Evolutionary conservation across 169 alveolate species (phyloP).

Genomic region (Cryptosporidium ryanae): DNA sequence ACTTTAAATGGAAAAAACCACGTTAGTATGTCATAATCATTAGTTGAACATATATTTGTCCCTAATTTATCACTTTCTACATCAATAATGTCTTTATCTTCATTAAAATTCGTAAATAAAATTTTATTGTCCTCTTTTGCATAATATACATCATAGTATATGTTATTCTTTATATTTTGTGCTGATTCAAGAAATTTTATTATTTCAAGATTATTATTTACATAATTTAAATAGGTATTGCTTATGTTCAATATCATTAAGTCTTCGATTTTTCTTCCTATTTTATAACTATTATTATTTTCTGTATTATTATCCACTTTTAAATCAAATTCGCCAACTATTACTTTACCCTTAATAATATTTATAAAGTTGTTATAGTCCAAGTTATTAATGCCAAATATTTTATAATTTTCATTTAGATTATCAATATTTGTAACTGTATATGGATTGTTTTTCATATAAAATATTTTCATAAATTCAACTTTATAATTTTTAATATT

Average conservation of each 20-base stretch:
- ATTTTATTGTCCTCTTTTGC: too few species aligned
- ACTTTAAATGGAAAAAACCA: conserved; percentile 33
- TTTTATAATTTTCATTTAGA: conserved; percentile 4
- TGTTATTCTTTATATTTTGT: neutral
- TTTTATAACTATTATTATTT: conserved; percentile 13
- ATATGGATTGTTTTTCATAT: conserved; percentile 15
- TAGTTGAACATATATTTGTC: too few species aligned
- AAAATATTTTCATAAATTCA: conserved; percentile 7
- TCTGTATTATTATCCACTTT: neutral
- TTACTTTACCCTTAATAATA: conserved; percentile 16
- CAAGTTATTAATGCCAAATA: conserved; percentile 13
- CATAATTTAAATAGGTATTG: conserved; percentile 1
- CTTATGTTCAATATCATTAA: neutral
- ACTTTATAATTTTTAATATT: neutral
- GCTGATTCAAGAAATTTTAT: conserved; percentile 25
- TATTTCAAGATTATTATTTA: conserved; percentile 14
- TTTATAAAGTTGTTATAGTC: neutral
- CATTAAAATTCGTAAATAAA: too few species aligned
- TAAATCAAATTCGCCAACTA: conserved; percentile 41
- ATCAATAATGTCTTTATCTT: too few species aligned
- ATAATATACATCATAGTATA: too few species aligned
- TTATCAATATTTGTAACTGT: neutral
- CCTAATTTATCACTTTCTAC: too few species aligned
- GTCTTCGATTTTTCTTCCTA: neutral
- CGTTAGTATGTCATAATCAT: too few species aligned